Base-by-base conservation (phyloP, 2,329 filamentous ascomycete genomes). In the Arthrobotrys megalospora region DNA sequence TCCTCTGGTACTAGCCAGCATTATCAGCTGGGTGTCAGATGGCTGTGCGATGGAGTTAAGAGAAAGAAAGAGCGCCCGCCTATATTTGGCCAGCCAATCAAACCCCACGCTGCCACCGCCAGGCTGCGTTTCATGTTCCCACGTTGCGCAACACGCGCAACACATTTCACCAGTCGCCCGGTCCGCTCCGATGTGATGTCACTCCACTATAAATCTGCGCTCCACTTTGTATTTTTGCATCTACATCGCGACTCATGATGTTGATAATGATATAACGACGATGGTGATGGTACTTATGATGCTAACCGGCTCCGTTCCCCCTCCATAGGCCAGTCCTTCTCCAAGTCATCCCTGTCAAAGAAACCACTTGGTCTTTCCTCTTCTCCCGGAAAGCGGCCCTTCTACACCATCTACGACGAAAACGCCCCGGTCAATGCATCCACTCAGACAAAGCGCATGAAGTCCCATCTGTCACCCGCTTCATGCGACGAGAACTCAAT, bases 11-110 rank as follows among this genome's bases (percentile, higher is more conserved):
- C 38, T 12, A 19, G 28, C n/a, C 16, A 24, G 3, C 19, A 16
- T 16, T 63, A 63, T 64, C 60, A 64, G 60, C 60, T 48, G 38
- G 58, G 60, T 64, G 43, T 64, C 60, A 64, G 60, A 47, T 64
- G 60, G 58, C 21, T 45, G 14, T 47, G 60, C 55, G 68, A 64
- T 64, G 68, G 58, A 72, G 41, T 48, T 63, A 45, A 50, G 67
- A 36, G 19, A 6, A 28, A 14, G 43, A 5, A 14, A 16, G 43
- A 63, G 67, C 67, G 67, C 41, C 67, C 36, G 28, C 69, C 58
- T 76, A 76, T 76, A 69, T 76, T 76, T 69, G 72, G 72, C 58
- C 52, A 34, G 67, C 73, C 73, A 77, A 77, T 77, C 73, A 77
- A 8, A 60, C 1, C 11, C 6, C 60, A 19, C 50, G 32, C 34